Base-by-base conservation (phyloP, 1,284 basidiomycete genomes). In the Ceratobasidium sp. region DNA sequence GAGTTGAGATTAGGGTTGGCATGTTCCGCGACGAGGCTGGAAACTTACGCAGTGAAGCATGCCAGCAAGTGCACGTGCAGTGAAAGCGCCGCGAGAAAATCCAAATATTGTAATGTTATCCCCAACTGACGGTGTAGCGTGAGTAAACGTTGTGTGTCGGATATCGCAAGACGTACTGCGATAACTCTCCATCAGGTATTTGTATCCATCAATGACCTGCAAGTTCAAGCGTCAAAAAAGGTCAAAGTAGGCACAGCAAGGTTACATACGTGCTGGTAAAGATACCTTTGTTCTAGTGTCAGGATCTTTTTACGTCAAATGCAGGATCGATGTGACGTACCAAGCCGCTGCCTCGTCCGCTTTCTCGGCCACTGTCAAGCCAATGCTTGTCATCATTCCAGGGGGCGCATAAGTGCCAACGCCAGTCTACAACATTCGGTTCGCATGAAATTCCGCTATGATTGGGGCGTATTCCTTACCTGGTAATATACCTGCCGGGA, bases 181-280 rank as follows among this genome's bases (percentile, higher is more conserved):
- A 52, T 77, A 80, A 27, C 76, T 79, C 38, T 80, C 44, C 78
- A 79, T 80, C 12, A 80, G 69, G 60, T 67, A 80, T 20, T 44
- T 67, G 59, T 80, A 80, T 18, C 79, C 79, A 59, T 78, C 79
- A 48, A 80, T 79, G 10, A 80, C 73, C 79, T 80, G 44, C 18
- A n/a, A 48, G 48, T 10, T 57, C 38, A 41, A 41, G 38, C 38
- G 38, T 41, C 38, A 41, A 41, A 41, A 6, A 66, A 12, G 60
- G 38, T 65, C 12, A 33, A 23, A 16, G 16, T 27, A 18, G 33
- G 30, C 8, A 20, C 2, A 46, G 16, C 5, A 20, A 44, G 4
- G 12, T 20, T 38, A 12, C 68, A 8, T 70, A 68, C 77, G 44
- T 50, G 54, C 48, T 59, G 55, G 41, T 67, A 67, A 48, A 78